phyloP scores from a whole-genome alignment of 805 yeast genomes.

The Candida chilensis region DNA sequence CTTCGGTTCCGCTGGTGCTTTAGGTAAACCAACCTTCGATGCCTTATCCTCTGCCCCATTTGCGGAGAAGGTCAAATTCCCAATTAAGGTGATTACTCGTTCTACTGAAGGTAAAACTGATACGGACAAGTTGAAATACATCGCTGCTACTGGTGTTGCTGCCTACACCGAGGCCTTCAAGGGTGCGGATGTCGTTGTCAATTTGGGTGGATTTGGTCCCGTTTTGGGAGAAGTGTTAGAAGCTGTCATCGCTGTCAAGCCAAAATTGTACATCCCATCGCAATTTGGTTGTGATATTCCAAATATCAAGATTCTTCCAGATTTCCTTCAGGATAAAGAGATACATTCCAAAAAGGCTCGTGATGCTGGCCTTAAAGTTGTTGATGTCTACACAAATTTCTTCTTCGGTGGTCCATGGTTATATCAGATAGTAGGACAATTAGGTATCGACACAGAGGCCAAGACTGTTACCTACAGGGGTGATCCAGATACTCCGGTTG shows the following conservation, averaged over 20 bases:
- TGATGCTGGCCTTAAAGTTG: constrained; percentile 33
- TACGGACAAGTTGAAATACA: constrained; percentile 27
- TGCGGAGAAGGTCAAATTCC: constrained; percentile 28
- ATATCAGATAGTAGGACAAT: constrained; percentile 20
- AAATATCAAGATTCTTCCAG: constrained; percentile 18
- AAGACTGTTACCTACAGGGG: constrained; percentile 29
- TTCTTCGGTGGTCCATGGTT: constrained; percentile 25
- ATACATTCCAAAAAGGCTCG: constrained; percentile 28
- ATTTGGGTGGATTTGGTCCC: constrained; percentile 25
- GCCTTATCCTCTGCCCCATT: constrained; percentile 36
- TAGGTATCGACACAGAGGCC: constrained; percentile 24
- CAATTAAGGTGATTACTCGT: constrained; percentile 44
- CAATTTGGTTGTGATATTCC: constrained; percentile 46
- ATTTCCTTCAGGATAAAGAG: constrained; percentile 19
- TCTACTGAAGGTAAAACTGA: constrained; percentile 18
- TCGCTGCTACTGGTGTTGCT: constrained; percentile 18
- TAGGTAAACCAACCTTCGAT: constrained; percentile 37
- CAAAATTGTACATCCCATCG: constrained; percentile 48
- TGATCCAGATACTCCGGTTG: constrained; percentile 21
- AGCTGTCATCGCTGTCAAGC: constrained; percentile 29
- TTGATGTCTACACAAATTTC: constrained; percentile 28
- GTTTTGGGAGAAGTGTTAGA: constrained; percentile 21
- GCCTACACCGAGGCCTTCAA: constrained; percentile 24
- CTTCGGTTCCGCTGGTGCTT: constrained; percentile 41
- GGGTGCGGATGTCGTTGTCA: constrained; percentile 43